These are phyloP conservation scores for Neonothopanus nambi DNA, from an alignment of 1,284 basidiomycete species.

Conservation along the genomic window DNA sequence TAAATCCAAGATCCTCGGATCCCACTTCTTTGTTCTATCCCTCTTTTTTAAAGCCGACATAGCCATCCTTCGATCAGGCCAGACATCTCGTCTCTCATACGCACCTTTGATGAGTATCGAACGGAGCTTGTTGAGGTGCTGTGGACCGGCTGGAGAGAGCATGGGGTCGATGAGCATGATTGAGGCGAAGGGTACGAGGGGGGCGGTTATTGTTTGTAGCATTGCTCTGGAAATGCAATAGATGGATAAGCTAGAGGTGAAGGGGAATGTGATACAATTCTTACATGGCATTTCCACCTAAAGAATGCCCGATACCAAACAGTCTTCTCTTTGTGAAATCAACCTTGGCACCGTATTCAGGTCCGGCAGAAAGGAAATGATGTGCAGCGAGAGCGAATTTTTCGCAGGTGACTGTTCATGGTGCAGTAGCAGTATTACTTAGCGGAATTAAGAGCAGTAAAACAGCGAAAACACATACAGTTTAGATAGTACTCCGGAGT, in stretches of 20 bases:
- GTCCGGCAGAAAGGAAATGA: conserved; percentile 47
- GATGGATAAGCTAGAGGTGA: not conserved
- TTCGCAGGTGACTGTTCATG: conserved; percentile 53
- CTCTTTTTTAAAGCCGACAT: conserved; percentile 32
- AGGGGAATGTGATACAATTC: conserved; percentile 21
- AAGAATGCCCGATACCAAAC: conserved; percentile 61
- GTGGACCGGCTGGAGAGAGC: conserved; percentile 46
- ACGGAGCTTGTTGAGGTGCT: conserved; percentile 41
- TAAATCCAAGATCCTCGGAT: conserved; percentile 43
- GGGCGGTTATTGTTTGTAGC: conserved; percentile 43
- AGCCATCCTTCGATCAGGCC: conserved; percentile 46
- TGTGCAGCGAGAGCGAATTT: conserved; percentile 56
- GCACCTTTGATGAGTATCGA: conserved; percentile 42
- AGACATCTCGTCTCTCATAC: conserved; percentile 45
- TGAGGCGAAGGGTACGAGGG: conserved; percentile 41
- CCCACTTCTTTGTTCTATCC: conserved; percentile 43
- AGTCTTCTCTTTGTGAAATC: conserved; percentile 50
- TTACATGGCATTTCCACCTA: conserved; percentile 62
- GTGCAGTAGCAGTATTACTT: not conserved
- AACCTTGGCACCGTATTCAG: conserved; percentile 35
- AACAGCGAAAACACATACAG: conserved; percentile 35
- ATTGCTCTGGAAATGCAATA: conserved; percentile 40
- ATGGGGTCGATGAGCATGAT: conserved; percentile 59
- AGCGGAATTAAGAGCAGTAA: conserved; percentile 5
- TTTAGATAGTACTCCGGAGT: conserved; percentile 38